Conservation (phyloP, 78 protist genomes). For the Mastigamoeba balamuthi region DNA sequence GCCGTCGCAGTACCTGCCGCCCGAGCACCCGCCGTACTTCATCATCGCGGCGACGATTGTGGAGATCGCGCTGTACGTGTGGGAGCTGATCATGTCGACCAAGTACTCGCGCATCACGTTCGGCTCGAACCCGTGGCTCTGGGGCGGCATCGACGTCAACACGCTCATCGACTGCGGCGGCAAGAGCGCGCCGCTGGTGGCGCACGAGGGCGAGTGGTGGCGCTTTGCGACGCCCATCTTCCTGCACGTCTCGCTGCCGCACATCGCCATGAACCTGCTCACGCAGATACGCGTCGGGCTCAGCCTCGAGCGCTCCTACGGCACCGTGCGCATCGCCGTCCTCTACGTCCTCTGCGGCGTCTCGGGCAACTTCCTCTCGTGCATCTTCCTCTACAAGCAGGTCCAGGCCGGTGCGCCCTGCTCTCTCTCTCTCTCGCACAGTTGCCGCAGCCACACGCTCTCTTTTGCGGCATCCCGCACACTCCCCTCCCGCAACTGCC, state of each 20-base stretch:
- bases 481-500: too few species aligned
- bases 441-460: neutral
- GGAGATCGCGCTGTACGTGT: neutral
- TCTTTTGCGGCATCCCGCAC: too few species aligned
- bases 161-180: neutral
- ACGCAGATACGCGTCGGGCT: neutral
- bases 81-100: neutral
- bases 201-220: neutral
- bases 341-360: neutral
- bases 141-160: neutral
- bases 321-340: neutral
- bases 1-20: too few species aligned
- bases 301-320: neutral
- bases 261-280: neutral
- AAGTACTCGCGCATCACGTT: neutral
- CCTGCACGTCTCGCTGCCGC: neutral
- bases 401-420: neutral
- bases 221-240: constrained; percentile 6
- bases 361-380: neutral
- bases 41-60: neutral
- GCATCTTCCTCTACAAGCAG: neutral
- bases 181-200: neutral
- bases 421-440: neutral
- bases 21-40: neutral
- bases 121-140: neutral